phyloP scores from a whole-genome alignment of 83 land plant species.

The Thuja plicata region DNA sequence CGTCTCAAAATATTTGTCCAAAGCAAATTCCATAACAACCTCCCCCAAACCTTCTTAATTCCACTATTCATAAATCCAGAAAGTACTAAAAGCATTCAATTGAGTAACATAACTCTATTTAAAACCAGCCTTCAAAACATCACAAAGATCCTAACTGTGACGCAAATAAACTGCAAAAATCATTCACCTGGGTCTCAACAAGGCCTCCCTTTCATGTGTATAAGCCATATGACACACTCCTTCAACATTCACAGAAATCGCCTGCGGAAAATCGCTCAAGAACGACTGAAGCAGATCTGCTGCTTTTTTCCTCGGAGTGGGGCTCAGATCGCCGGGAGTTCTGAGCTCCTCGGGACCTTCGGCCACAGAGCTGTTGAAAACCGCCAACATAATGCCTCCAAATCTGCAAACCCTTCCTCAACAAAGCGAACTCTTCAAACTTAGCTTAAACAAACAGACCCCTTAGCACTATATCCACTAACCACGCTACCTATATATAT shows the following conservation, averaged over 20 bases:
- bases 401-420: background rate
- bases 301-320: slow-evolving; percentile 56
- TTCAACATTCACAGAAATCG: slow-evolving; percentile 47
- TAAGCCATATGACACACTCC: slow-evolving; percentile 42
- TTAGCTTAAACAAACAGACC: background rate
- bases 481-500: background rate
- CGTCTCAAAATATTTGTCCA: too few relatives aligned
- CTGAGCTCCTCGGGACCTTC: slow-evolving; percentile 66
- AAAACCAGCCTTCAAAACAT: too few relatives aligned
- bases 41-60: background rate
- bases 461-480: background rate
- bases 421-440: background rate
- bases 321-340: slow-evolving; percentile 66
- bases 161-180: background rate
- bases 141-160: background rate
- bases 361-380: slow-evolving; percentile 55
- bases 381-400: slow-evolving; percentile 49
- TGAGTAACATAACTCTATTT: background rate
- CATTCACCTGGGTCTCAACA: slow-evolving; percentile 35
- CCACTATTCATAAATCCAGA: background rate
- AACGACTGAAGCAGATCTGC: slow-evolving; percentile 41
- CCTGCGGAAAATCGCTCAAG: slow-evolving; percentile 21
- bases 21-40: too few relatives aligned
- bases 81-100: background rate
- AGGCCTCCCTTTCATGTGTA: slow-evolving; percentile 43